phyloP scores from a whole-genome alignment of 108 stramenopile species.

The Aureococcus anophagefferens region DNA sequence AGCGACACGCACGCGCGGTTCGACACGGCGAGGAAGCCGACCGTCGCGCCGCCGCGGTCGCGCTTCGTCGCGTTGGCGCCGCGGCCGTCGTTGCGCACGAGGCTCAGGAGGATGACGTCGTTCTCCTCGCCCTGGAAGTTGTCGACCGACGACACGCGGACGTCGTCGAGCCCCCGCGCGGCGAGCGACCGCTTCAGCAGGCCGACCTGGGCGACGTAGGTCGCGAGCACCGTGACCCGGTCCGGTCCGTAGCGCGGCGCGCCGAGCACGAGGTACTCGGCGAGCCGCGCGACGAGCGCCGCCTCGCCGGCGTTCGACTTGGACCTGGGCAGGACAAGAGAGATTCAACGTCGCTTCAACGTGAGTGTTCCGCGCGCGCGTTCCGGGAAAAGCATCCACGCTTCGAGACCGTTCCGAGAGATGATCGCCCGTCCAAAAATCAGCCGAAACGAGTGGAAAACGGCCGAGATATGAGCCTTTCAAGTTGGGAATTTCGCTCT shows the following conservation, averaged over 20 bases:
- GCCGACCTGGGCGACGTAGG: conserved; percentile 30
- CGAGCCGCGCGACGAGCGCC: conserved; percentile 15
- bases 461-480: too few species aligned
- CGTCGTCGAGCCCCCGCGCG: neutral
- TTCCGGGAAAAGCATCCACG: too few species aligned
- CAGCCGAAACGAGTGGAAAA: too few species aligned
- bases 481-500: too few species aligned
- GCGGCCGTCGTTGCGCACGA: conserved; percentile 29
- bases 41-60: too few species aligned
- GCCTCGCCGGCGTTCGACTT: conserved; percentile 28
- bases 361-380: too few species aligned
- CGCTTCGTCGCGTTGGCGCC: too few species aligned
- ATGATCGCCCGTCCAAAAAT: too few species aligned
- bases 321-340: too few species aligned
- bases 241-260: conserved; percentile 12
- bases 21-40: conserved; percentile 33
- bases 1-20: conserved; percentile 33
- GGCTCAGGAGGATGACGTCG: conserved; percentile 24
- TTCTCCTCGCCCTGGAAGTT: conserved; percentile 45
- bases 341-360: too few species aligned
- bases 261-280: conserved; percentile 17
- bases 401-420: too few species aligned
- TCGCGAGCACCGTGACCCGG: conserved; percentile 27
- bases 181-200: conserved; percentile 8
- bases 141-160: conserved; percentile 20